Evolutionary conservation across 371 early-diverging fungal species (phyloP).

Genomic region (Mortierella sp.): DNA sequence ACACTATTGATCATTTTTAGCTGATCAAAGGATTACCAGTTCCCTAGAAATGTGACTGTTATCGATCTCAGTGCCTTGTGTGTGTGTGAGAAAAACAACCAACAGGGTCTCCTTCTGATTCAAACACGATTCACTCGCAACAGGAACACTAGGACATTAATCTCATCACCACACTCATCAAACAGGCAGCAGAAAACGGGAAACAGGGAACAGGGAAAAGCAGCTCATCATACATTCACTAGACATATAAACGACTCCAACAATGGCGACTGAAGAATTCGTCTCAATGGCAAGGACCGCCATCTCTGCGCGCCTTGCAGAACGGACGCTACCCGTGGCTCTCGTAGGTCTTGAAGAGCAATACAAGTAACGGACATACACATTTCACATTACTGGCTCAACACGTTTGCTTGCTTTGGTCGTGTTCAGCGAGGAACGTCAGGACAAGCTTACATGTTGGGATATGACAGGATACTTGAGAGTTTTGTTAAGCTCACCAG

Average conservation of each 20-base stretch:
- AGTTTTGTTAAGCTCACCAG: background rate
- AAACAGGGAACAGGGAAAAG: background rate
- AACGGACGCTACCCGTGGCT: constrained; percentile 57
- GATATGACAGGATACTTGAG: background rate
- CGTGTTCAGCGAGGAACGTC: background rate
- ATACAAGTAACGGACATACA: constrained; percentile 60
- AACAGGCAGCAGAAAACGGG: background rate
- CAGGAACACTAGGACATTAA: background rate
- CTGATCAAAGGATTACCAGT: background rate
- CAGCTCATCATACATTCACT: background rate
- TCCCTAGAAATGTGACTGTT: background rate
- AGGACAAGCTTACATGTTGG: background rate
- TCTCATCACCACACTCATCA: background rate
- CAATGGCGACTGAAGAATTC: constrained; percentile 18
- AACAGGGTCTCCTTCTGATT: background rate
- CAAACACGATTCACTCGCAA: background rate
- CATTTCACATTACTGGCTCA: background rate
- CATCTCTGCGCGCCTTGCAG: constrained; percentile 64
- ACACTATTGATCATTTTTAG: too few relatives aligned
- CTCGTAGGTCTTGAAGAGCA: constrained; percentile 75
- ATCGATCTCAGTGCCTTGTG: background rate
- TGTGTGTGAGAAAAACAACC: background rate
- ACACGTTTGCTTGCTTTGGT: too few relatives aligned
- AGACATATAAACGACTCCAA: constrained; percentile 4
- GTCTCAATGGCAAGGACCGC: constrained; percentile 35